These are phyloP conservation scores for Microglena sp. DNA, from an alignment of 139 green algal species.

Conservation along the genomic window DNA sequence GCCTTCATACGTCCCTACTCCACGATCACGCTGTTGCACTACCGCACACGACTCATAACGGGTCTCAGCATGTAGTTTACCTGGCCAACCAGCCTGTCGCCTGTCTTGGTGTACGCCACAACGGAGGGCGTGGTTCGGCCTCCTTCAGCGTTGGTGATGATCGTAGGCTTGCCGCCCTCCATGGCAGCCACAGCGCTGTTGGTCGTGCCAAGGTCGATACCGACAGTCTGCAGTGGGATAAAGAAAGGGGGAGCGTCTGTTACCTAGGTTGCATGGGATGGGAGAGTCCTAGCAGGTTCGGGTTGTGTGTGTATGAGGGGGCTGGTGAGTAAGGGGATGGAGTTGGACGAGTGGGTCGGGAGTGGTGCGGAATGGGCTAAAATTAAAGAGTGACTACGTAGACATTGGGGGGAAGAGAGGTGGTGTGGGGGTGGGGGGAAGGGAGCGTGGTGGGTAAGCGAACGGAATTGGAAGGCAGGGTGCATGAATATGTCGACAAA, in stretches of 20 bases:
- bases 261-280: too few relatives aligned
- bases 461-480: background rate
- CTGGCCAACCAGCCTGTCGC: constrained; percentile 93
- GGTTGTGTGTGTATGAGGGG: too few relatives aligned
- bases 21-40: too few relatives aligned
- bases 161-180: constrained; percentile 90
- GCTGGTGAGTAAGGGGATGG: too few relatives aligned
- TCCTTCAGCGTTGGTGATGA: constrained; percentile 97
- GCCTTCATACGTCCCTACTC: too few relatives aligned
- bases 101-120: constrained; percentile 89
- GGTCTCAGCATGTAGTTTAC: too few relatives aligned
- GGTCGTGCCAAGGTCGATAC: constrained; percentile 86
- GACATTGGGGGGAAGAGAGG: too few relatives aligned
- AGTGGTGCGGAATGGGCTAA: background rate
- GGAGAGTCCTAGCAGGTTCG: too few relatives aligned
- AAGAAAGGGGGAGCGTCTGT: background rate
- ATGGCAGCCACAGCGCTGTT: constrained; percentile 91
- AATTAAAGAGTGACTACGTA: too few relatives aligned
- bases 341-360: background rate
- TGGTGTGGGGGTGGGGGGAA: background rate
- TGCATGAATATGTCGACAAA: background rate
- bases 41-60: too few relatives aligned
- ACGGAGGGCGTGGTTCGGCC: constrained; percentile 93
- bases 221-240: constrained; percentile 44
- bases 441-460: background rate